Evolutionary conservation across 768 basidiomycete species (phyloP).

Genomic region (Coprinopsis strossmayeri): DNA sequence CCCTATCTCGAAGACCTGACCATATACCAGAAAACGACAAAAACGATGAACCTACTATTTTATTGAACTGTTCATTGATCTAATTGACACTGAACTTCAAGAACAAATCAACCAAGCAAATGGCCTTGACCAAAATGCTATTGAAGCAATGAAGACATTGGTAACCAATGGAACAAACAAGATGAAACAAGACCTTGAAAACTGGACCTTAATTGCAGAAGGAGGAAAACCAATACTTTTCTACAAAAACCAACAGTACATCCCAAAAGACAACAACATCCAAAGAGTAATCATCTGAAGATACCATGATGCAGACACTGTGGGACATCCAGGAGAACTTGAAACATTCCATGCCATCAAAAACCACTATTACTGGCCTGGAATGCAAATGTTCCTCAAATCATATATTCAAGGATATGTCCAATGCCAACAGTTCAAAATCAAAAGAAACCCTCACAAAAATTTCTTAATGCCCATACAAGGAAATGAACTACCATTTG

Average conservation of each 20-base stretch:
- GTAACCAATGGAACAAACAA: not conserved
- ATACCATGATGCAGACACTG: not conserved
- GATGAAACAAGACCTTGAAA: not conserved
- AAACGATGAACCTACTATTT: conserved; percentile 12
- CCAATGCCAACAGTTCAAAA: conserved; percentile 15
- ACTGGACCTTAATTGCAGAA: not conserved
- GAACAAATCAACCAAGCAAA: conserved; percentile 1
- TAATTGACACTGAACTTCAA: conserved; percentile 8
- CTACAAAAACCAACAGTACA: conserved; percentile 4
- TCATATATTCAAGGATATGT: conserved; percentile 17
- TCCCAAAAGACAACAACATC: conserved; percentile 1
- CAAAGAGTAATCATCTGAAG: not conserved
- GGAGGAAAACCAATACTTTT: not conserved
- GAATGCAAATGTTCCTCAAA: conserved; percentile 12
- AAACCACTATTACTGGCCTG: conserved; percentile 16
- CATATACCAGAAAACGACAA: conserved; percentile 11
- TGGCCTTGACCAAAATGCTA: not conserved
- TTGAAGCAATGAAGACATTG: conserved; percentile 1
- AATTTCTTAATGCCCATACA: not conserved
- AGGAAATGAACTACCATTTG: conserved; percentile 2
- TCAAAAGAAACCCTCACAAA: not conserved
- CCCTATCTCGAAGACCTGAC: conserved; percentile 16
- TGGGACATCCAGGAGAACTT: conserved; percentile 8
- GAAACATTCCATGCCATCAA: conserved; percentile 3
- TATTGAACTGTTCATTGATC: conserved; percentile 13